Evolutionary conservation across 169 alveolate species (phyloP).

Genomic region (Plasmodium vinckei): DNA sequence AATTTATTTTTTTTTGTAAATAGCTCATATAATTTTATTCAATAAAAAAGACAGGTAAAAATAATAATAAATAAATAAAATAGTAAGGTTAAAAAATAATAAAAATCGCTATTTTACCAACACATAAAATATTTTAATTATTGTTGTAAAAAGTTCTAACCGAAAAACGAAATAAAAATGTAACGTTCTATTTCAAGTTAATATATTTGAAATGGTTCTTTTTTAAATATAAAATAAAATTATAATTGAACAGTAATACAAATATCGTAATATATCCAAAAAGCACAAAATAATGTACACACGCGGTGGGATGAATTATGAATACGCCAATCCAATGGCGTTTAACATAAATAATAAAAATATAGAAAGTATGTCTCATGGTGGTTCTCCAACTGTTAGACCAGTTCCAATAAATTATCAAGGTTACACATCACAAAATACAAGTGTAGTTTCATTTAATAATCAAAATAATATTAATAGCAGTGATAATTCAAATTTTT

Average conservation of each 20-base stretch:
- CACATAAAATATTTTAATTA: too few species aligned
- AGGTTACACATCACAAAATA: conserved; percentile 5
- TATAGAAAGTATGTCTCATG: neutral
- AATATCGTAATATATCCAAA: too few species aligned
- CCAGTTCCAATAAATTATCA: conserved; percentile 24
- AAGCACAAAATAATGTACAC: conserved; percentile 12
- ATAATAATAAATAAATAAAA: too few species aligned
- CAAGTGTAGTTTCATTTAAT: neutral
- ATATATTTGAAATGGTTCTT: too few species aligned
- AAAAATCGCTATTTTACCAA: too few species aligned
- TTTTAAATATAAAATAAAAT: neutral
- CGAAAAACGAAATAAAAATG: too few species aligned
- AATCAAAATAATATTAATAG: conserved; percentile 19
- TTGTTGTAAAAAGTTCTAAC: too few species aligned
- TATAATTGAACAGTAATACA: neutral
- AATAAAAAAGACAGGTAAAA: too few species aligned
- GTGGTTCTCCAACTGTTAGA: neutral
- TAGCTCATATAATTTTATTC: too few species aligned
- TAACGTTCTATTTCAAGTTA: too few species aligned
- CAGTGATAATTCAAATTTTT: conserved; percentile 11
- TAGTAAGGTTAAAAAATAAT: too few species aligned
- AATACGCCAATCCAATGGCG: conserved; percentile 47
- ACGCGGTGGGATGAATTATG: conserved; percentile 27
- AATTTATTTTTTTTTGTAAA: too few species aligned
- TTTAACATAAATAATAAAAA: conserved; percentile 31